These are phyloP conservation scores for Annulohypoxylon maeteangense DNA, from an alignment of 495 filamentous ascomycete species.

Conservation along the genomic window DNA sequence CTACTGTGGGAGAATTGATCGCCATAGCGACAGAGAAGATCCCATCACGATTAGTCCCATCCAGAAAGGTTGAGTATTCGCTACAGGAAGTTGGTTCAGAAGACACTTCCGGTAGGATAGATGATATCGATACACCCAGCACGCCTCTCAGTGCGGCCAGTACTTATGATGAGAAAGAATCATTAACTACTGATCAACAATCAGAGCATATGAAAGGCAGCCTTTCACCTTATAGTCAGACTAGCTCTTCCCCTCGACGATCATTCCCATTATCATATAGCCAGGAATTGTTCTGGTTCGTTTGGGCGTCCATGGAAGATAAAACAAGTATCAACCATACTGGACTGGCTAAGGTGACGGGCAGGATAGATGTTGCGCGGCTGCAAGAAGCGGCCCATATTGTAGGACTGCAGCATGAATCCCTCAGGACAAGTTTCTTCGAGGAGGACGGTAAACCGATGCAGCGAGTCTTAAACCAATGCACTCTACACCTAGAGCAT, in stretches of 20 bases:
- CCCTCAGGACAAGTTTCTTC: neutral
- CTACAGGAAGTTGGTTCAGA: neutral
- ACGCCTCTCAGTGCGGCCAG: no score
- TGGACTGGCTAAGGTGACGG: neutral
- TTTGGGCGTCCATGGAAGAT: neutral
- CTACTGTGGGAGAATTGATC: constrained; percentile 37
- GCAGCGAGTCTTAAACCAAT: neutral
- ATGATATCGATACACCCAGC: no score
- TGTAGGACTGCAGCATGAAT: neutral
- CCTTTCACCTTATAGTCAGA: no score
- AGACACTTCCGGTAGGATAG: neutral
- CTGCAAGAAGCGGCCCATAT: neutral
- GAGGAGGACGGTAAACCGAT: neutral
- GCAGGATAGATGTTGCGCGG: neutral
- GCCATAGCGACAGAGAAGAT: neutral
- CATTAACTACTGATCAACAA: no score
- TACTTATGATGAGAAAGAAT: no score
- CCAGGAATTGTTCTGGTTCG: neutral
- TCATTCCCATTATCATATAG: neutral
- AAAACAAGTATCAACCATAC: neutral
- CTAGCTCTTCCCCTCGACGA: neutral
- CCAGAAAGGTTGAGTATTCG: neutral
- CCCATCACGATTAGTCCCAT: neutral
- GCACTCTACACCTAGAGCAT: neutral
- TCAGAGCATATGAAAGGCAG: no score